Evolutionary conservation across 495 filamentous ascomycete genomes (phyloP), one percentile per base, ranked within the genome.

Genomic region (Penicillium bialowiezense): DNA sequence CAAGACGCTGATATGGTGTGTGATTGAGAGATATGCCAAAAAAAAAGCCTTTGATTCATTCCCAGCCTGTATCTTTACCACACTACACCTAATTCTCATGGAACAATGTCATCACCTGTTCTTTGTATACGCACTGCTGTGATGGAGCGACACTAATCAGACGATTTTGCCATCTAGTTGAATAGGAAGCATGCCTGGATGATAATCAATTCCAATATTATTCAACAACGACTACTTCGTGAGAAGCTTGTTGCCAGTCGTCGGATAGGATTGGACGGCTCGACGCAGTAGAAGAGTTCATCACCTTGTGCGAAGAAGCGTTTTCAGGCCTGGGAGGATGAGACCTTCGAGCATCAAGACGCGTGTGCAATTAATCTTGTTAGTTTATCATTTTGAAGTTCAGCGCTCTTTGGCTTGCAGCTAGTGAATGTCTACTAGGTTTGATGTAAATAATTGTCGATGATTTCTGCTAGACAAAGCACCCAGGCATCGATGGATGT

Each of bases 201-300:
- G 32, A 60, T 57, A 32, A 60, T 71, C 23, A 66, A 64, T 21
- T 74, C 77, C 33, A 84, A 73, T 52, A 76, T 82, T 60, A 71
- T 86, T 38, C 79, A 80, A 39, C 84, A 89, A 67, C 81, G 70
- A 59, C 70, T 87, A 45, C 75, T 87, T 10, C 80, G 79, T 59
- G 85, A 89, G 60, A 82, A 79, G 62, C 75, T 89, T 45, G 83
- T 84, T 69, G 72, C 71, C 18, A 64, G 67, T 52, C 63, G 74
- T 32, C 70, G 70, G 58, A 36, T 42, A 45, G 64, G 43, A 63
- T 70, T 51, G 59, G 59, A 56, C 58, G 62, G 59, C 43, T 50
- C 7, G 34, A 24, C 34, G 19, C 26, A 36, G 13, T 36, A 34
- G 20, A 35, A 35, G 28, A n/a, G n/a, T n/a, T n/a, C n/a, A n/a